Percentiles rank a stretch among this genome's conserved stretches.
Evolutionary conservation across 257 asterid genomes (phyloP).

Genomic region (Datura wrightii): DNA sequence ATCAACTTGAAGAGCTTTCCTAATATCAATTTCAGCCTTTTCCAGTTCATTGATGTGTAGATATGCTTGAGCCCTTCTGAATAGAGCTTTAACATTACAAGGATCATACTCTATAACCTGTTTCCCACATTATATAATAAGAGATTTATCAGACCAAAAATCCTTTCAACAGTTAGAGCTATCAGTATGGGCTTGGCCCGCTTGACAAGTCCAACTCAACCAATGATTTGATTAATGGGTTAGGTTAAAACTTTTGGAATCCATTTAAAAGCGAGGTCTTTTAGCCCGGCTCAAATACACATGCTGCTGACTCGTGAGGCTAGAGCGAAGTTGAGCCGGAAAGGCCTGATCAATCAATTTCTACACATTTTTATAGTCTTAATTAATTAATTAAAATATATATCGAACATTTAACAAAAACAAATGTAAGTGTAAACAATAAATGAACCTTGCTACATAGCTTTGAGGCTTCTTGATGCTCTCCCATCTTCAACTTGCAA

Average conservation of each 20-base stretch:
- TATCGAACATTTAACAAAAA: no score
- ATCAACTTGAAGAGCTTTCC: constrained; percentile 50
- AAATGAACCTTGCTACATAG: constrained; percentile 55
- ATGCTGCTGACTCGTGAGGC: not conserved
- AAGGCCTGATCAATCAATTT: no score
- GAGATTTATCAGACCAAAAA: not conserved
- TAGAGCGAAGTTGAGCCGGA: no score
- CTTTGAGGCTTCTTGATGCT: constrained; percentile 50
- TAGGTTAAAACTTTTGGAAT: not conserved
- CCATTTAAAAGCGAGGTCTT: not conserved
- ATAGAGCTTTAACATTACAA: constrained; percentile 58
- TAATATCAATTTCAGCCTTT: constrained; percentile 59
- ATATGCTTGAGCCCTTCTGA: constrained; percentile 63
- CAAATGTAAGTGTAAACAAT: no score
- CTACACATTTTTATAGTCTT: no score
- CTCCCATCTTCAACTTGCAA: constrained; percentile 59
- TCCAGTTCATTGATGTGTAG: constrained; percentile 53
- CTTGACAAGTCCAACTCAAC: not conserved
- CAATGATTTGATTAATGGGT: not conserved
- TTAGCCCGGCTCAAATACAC: not conserved
- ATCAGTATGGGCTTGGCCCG: not conserved
- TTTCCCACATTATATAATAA: not conserved
- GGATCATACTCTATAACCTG: constrained; percentile 62
- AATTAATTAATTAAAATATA: no score
- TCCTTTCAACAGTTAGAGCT: not conserved